Base-by-base conservation (phyloP, 331 rosid genomes). In the Acacia concinna region DNA sequence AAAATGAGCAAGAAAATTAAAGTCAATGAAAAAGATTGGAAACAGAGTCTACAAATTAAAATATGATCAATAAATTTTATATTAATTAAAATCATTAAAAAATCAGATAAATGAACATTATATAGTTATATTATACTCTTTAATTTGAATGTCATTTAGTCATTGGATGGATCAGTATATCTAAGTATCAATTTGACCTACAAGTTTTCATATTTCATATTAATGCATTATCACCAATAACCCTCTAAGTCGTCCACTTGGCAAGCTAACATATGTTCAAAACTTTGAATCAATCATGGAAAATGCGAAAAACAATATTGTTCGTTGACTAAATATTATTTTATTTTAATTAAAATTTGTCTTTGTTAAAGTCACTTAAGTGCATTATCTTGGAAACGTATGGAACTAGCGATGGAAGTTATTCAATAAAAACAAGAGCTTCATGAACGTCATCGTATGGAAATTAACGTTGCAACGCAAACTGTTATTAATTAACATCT, bases 181-280 rank as follows among this genome's bases (percentile, higher is more conserved):
- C 49, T 10, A 21, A 17, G 15, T 56, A 35, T 71, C 73, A 47
- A 68, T 14, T 60, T 57, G 27, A 77, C 56, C 13, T 34, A 51
- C 38, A 9, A 35, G 30, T 65, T 56, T 3, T 32, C 41, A 35
- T 9, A 35, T 3, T 18, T 65, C 21, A 62, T 62, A 0, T 68
- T 54, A 34, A 32, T 68, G 78, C 65, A 32, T n/a, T n/a, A n/a
- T 71, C 56, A 46, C 37, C 35, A 12, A 21, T 10, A 4, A 59
- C 38, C 38, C 25, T 59, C 34, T 13, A 51, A 60, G 68, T 72
- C 75, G 28, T 85, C 90, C 88, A 82, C 71, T 32, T 85, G 88
- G 90, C 85, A 70, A 25, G 67, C 13, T 78, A 75, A 31, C 43
- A 64, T 49, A 46, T 46, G 41, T 73, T 62, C 40, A 30, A 62